Evolutionary conservation across 768 basidiomycete genomes (phyloP), one percentile per base, ranked within the genome.

Genomic region (Erythrobasidium yunnanense): DNA sequence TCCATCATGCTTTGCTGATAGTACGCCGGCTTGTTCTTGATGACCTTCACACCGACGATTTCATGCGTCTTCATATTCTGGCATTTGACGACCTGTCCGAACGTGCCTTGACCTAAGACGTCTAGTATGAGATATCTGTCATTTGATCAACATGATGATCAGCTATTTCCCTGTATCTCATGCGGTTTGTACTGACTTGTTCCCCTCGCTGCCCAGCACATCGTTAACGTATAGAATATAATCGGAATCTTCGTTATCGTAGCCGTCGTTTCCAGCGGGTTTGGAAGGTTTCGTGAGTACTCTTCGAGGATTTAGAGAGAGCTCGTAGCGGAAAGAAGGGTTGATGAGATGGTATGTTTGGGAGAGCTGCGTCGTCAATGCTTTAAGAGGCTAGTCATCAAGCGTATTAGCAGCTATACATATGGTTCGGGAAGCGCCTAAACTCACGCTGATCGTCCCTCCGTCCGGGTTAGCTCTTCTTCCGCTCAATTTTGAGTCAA

Each of bases 1-100:
- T 99, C 95, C 95, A 99, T 99, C 88, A 95, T 96, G 77, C 87
- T 90, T 78, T 99, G 95, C 75, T 97, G 96, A 77, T 95, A 91
- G 79, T 99, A 99, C 0, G 95, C 95, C 4, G 93, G 95, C 77
- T 97, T 99, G 78, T 99, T 99, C 80, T 99, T 99, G 70, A 99
- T 90, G 6, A 99, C 95, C 78, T 97, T 99, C 68, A 99, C 95
- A 23, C 95, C 95, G 47, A 95, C 90, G 60, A 97, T 89, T 75
- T 96, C 93, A 77, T 97, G 91, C 30, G 90, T 95, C 79, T 92
- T 90, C 86, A 96, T 92, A 75, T 99, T 97, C 77, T 97, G 95
- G 75, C 95, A 99, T 76, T 99, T 99, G 72, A 97, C 95, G 32
- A 99, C 95, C 76, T 99, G 95, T 7, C 95, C 95, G 72, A 99